Evolutionary conservation across 2,329 filamentous ascomycete genomes (phyloP).

Genomic region (Fusarium buxicola): DNA sequence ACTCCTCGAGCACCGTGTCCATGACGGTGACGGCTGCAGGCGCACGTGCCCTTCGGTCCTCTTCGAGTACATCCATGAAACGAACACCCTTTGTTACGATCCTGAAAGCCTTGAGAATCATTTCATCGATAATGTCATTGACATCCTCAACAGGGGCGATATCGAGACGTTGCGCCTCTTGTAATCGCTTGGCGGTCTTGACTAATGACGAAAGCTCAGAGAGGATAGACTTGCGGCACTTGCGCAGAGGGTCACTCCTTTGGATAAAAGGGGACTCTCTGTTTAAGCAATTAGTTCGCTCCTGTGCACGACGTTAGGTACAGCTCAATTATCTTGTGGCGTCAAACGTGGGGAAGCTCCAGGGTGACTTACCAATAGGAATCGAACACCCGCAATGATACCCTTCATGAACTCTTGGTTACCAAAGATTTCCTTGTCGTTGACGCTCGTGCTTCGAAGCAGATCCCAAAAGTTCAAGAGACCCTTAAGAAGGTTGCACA

Average conservation of each 20-base stretch:
- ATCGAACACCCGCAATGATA: slow-evolving; percentile 92
- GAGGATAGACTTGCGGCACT: slow-evolving; percentile 86
- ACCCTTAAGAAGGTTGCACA: slow-evolving; percentile 86
- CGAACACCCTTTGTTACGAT: slow-evolving; percentile 91
- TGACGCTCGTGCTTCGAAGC: slow-evolving; percentile 79
- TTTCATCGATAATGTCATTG: slow-evolving; percentile 87
- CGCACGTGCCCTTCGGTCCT: slow-evolving; percentile 64
- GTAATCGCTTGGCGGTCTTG: slow-evolving; percentile 86
- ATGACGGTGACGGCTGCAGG: slow-evolving; percentile 69
- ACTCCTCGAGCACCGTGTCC: slow-evolving; percentile 70
- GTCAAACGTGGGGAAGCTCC: not conserved
- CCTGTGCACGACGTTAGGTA: slow-evolving; percentile 61
- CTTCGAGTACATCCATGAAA: slow-evolving; percentile 88
- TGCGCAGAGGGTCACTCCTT: slow-evolving; percentile 79
- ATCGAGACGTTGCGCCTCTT: slow-evolving; percentile 73
- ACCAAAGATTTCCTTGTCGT: slow-evolving; percentile 81
- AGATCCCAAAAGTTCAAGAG: slow-evolving; percentile 94
- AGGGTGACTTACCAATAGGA: slow-evolving; percentile 77
- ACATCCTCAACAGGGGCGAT: slow-evolving; percentile 65
- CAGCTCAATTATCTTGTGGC: slow-evolving; percentile 1
- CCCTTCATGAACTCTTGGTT: slow-evolving; percentile 96
- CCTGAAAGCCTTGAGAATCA: slow-evolving; percentile 93
- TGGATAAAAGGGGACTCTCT: slow-evolving; percentile 82
- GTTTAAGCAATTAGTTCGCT: slow-evolving; percentile 88
- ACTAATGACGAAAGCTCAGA: slow-evolving; percentile 91